These are phyloP conservation scores for Fusarium euwallaceae DNA, from an alignment of 2,329 filamentous ascomycete species.

Conservation along the genomic window DNA sequence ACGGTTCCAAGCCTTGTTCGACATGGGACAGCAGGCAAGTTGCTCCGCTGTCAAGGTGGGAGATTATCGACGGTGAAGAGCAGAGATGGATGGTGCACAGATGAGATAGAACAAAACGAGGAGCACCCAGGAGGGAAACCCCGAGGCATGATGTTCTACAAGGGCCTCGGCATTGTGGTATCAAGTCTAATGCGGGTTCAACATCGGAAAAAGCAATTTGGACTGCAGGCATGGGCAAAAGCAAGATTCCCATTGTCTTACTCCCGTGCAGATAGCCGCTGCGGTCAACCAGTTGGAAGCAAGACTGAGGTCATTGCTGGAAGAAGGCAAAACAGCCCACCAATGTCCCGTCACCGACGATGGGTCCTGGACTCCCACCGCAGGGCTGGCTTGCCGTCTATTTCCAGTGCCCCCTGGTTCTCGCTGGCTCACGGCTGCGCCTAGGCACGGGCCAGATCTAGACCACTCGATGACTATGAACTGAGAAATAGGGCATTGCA, in stretches of 20 bases:
- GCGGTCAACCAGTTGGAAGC: background rate
- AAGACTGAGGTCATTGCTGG: background rate
- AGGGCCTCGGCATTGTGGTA: background rate
- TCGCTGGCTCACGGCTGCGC: background rate
- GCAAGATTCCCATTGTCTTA: constrained; percentile 11
- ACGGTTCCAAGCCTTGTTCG: background rate
- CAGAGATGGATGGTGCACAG: background rate
- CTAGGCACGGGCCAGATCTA: background rate
- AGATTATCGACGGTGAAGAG: background rate
- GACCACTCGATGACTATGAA: background rate
- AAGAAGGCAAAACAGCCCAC: background rate
- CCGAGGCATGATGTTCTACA: background rate
- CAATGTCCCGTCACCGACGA: constrained; percentile 1
- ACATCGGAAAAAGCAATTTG: constrained; percentile 5
- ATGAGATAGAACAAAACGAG: background rate
- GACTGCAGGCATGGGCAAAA: constrained; percentile 5
- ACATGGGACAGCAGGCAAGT: background rate
- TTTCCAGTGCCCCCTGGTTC: background rate
- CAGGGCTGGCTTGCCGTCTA: background rate
- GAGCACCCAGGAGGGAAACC: background rate
- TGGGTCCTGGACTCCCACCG: background rate
- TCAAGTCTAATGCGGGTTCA: constrained; percentile 7
- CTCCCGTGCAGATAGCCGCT: background rate
- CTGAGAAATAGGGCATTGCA: background rate
- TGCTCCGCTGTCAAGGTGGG: background rate